Conservation (phyloP, 441 rosid species). For the Melastoma candidum region DNA sequence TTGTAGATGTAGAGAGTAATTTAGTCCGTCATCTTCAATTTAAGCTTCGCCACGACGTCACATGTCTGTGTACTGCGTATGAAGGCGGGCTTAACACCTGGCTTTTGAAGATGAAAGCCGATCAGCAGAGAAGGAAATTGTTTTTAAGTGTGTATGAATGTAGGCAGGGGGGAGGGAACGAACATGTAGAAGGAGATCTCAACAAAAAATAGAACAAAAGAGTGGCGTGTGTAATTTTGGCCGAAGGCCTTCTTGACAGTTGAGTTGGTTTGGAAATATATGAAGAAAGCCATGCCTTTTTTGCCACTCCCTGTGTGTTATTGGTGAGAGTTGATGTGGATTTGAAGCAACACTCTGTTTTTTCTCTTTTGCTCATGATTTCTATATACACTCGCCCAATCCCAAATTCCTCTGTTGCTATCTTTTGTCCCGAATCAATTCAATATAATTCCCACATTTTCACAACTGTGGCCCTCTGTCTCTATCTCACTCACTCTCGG, state of each 20-base stretch:
- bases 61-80: conserved; percentile 2
- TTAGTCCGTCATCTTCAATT: conserved; percentile 16
- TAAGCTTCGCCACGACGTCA: conserved; percentile 11
- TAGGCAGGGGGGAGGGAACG: neutral
- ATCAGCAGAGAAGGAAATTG: conserved; percentile 31
- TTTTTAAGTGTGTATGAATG: conserved; percentile 12
- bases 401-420: too few relatives aligned
- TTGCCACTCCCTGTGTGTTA: too few relatives aligned
- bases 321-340: too few relatives aligned
- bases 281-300: too few relatives aligned
- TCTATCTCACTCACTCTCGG: conserved; percentile 18
- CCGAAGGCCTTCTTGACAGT: conserved; percentile 18
- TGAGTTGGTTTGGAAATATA: too few relatives aligned
- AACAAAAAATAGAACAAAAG: conserved; percentile 13
- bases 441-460: too few relatives aligned
- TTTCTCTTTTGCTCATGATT: too few relatives aligned
- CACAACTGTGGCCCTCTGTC: too few relatives aligned
- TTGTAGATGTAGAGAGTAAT: conserved; percentile 23
- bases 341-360: too few relatives aligned
- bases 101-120: conserved; percentile 42
- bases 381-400: too few relatives aligned
- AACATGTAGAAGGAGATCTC: neutral
- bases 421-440: too few relatives aligned
- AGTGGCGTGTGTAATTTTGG: conserved; percentile 21
- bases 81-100: conserved; percentile 17